Base-by-base conservation (phyloP, 2,329 filamentous ascomycete species). In the Trichoderma atroviride region DNA sequence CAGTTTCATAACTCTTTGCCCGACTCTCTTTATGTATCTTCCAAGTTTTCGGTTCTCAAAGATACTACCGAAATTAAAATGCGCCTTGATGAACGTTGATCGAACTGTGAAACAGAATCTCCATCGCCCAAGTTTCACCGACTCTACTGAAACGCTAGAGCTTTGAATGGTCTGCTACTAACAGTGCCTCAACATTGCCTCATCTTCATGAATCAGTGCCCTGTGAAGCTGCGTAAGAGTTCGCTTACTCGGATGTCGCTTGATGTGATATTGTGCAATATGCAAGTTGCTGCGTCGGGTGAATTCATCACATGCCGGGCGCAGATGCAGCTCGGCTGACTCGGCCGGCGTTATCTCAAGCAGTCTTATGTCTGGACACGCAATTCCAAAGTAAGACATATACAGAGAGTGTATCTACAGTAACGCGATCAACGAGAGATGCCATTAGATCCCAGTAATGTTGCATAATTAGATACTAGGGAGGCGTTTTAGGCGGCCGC, bases 121-220 rank as follows among this genome's bases (percentile, higher is more conserved):
- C 61, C 61, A 50, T 55, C 61, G 22, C 47, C 47, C 37, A 29
- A 55, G 61, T 64, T 64, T 55, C 61, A 64, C 61, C 61, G 33
- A 4, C 35, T 16, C n/a, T 22, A 11, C 14, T 64, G 47, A 55
- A 64, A 55, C 61, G 22, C 29, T 64, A 33, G 50, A 16, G 10
- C 47, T 16, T 64, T 29, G 9, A 22, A 40, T 4, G 22, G 29
- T n/a, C 22, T 7, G 43, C 14, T 59, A 11, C 27, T 50, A 47
- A 4, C 24, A 31, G 16, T 24, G 40, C 40, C 11, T 22, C 58
- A 22, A 7, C 24, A 31, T 27, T 50, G 40, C 40, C 11, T 22
- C 58, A 22, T 50, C 29, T 27, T 31, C 19, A 2, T n/a, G 19
- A 33, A 24, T 22, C n/a, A 31, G 40, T 29, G 14, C 27, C 19